Conservation (phyloP, 495 filamentous ascomycete genomes). For the Penicillium dipodomyicola region DNA sequence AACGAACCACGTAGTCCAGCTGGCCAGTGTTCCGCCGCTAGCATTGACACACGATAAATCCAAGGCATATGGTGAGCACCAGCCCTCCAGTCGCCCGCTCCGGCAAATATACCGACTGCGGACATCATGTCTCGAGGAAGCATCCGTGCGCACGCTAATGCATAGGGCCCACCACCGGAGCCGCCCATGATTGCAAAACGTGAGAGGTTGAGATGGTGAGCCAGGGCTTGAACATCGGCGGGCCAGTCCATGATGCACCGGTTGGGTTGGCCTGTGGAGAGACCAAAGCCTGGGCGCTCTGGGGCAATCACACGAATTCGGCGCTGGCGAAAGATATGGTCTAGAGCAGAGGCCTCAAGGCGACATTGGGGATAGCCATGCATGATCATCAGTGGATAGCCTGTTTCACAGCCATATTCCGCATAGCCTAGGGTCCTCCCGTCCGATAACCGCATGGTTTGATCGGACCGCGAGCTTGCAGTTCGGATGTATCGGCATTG, state of each 20-base stretch:
- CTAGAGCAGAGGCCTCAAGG: conserved; percentile 34
- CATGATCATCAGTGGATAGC: conserved; percentile 39
- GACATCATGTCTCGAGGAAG: conserved; percentile 33
- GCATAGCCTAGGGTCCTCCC: conserved; percentile 41
- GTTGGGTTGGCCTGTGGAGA: conserved; percentile 37
- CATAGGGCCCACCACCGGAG: conserved; percentile 49
- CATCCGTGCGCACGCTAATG: conserved; percentile 41
- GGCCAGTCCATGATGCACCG: conserved; percentile 42
- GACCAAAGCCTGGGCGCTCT: conserved; percentile 46
- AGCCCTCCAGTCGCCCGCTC: conserved; percentile 30
- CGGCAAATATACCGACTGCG: conserved; percentile 36
- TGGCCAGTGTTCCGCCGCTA: conserved; percentile 14
- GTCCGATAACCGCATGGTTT: conserved; percentile 38
- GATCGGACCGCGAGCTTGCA: conserved; percentile 8
- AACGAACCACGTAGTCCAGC: conserved; percentile 4
- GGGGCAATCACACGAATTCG: conserved; percentile 38
- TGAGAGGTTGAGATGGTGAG: conserved; percentile 31
- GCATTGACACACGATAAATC: conserved; percentile 9
- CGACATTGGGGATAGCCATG: conserved; percentile 47
- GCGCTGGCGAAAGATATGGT: conserved; percentile 26
- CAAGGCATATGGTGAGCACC: conserved; percentile 21
- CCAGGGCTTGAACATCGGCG: conserved; percentile 37
- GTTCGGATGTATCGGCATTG: neutral
- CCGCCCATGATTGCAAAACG: conserved; percentile 44
- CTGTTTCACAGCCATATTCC: conserved; percentile 37